Evolutionary conservation across 2,329 filamentous ascomycete species (phyloP).

Genomic region (Aspergillus felis): DNA sequence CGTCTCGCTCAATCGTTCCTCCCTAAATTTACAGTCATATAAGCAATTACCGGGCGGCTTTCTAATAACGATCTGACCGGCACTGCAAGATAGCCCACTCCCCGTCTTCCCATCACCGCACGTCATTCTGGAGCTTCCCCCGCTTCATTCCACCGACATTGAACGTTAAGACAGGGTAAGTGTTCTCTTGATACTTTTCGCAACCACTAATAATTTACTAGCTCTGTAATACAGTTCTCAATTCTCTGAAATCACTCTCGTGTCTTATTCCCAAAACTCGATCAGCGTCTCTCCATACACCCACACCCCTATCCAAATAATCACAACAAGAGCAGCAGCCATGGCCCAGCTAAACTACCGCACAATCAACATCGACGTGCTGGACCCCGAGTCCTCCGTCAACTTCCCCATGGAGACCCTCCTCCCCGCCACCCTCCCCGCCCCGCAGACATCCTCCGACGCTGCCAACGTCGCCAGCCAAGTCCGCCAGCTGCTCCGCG

Average conservation of each 20-base stretch:
- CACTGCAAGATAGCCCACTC: not conserved
- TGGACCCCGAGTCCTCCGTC: slow-evolving; percentile 81
- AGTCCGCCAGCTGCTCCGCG: slow-evolving; percentile 80
- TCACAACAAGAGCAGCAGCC: not conserved
- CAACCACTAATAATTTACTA: not conserved
- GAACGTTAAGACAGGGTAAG: not conserved
- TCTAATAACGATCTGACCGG: not conserved
- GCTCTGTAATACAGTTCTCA: not conserved
- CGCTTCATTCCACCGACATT: not conserved
- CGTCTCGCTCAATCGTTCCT: not conserved
- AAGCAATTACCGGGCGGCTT: not conserved
- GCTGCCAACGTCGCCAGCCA: slow-evolving; percentile 74
- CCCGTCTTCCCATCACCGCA: slow-evolving; percentile 2
- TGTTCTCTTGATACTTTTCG: not conserved
- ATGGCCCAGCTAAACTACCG: slow-evolving; percentile 62
- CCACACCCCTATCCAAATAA: not conserved
- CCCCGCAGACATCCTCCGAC: slow-evolving; percentile 71
- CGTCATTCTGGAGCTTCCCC: slow-evolving; percentile 2
- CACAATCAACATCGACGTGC: slow-evolving; percentile 89
- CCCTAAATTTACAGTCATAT: not conserved
- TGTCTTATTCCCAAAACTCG: not conserved
- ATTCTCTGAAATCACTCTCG: not conserved
- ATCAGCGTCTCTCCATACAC: not conserved
- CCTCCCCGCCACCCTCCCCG: slow-evolving; percentile 63
- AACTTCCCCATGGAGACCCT: slow-evolving; percentile 90